Evolutionary conservation across 1,284 basidiomycete genomes (phyloP).

Genomic region (Trametes polyzona): DNA sequence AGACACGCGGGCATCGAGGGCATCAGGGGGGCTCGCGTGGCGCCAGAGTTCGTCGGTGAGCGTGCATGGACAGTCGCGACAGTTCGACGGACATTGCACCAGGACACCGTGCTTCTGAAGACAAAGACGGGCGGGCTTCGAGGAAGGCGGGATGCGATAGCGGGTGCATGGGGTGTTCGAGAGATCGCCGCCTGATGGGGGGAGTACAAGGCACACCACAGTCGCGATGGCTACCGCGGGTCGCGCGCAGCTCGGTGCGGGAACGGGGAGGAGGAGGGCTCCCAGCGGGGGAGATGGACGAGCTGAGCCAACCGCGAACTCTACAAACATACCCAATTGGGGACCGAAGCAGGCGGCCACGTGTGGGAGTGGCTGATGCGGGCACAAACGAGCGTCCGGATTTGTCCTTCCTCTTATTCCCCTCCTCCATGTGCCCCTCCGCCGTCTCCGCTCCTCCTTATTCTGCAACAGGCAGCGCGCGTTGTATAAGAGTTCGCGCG

Average conservation of each 20-base stretch:
- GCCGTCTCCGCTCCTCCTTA: constrained; percentile 20
- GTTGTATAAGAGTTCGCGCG: constrained; percentile 31
- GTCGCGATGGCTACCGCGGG: constrained; percentile 27
- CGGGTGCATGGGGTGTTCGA: background rate
- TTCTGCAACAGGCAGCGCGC: constrained; percentile 27
- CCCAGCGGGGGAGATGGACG: background rate
- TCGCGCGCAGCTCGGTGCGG: background rate
- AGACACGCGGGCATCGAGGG: background rate
- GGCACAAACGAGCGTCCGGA: constrained; percentile 35
- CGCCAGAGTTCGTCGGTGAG: constrained; percentile 4
- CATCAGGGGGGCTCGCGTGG: background rate
- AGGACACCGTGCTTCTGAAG: constrained; percentile 8
- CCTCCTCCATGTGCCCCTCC: constrained; percentile 3
- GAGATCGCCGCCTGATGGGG: background rate
- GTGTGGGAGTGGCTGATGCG: constrained; percentile 15
- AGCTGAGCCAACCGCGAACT: constrained; percentile 4
- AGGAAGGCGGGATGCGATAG: constrained; percentile 4
- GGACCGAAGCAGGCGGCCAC: constrained; percentile 16
- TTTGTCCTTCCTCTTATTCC: constrained; percentile 38
- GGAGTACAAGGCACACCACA: constrained; percentile 19
- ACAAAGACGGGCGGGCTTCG: constrained; percentile 17
- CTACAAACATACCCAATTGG: constrained; percentile 28
- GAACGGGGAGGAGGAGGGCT: constrained; percentile 9
- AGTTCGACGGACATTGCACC: constrained; percentile 5
- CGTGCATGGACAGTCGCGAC: background rate